Evolutionary conservation across 2,329 filamentous ascomycete species (phyloP).

Genomic region (Verticillium zaregamsianum): DNA sequence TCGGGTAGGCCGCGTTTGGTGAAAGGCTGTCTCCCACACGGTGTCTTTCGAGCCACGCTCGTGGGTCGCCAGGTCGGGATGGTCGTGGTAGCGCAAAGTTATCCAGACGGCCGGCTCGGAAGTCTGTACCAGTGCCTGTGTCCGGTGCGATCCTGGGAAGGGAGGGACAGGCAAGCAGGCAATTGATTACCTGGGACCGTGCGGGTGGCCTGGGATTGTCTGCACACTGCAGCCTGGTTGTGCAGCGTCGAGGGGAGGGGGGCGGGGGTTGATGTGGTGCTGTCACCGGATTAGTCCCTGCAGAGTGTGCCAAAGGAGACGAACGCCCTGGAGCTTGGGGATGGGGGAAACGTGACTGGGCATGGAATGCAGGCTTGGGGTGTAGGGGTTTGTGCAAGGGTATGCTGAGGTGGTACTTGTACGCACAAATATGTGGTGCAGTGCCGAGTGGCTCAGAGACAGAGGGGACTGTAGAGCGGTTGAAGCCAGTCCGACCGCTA

Average conservation of each 20-base stretch:
- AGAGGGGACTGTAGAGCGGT: neutral
- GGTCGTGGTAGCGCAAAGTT: neutral
- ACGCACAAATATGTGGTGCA: neutral
- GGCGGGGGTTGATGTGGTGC: neutral
- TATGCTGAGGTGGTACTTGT: neutral
- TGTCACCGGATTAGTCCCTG: neutral
- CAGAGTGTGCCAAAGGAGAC: neutral
- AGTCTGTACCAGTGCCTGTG: neutral
- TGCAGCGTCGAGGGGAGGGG: neutral
- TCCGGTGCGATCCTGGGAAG: neutral
- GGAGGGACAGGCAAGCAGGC: neutral
- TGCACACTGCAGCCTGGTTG: neutral
- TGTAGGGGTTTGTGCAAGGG: conserved; percentile 1
- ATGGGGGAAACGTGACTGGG: neutral
- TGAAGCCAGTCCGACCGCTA: neutral
- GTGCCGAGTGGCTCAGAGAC: neutral
- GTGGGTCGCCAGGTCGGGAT: neutral
- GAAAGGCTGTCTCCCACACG: neutral
- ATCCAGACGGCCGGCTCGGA: neutral
- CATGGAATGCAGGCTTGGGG: neutral
- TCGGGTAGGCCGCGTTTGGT: neutral
- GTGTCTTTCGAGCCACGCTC: neutral
- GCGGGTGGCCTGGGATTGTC: neutral
- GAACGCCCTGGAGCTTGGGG: neutral
- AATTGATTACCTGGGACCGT: neutral